Evolutionary conservation across 1,284 basidiomycete species (phyloP), one percentile per base, ranked within the genome.

Genomic region (Schizophyllum commune): DNA sequence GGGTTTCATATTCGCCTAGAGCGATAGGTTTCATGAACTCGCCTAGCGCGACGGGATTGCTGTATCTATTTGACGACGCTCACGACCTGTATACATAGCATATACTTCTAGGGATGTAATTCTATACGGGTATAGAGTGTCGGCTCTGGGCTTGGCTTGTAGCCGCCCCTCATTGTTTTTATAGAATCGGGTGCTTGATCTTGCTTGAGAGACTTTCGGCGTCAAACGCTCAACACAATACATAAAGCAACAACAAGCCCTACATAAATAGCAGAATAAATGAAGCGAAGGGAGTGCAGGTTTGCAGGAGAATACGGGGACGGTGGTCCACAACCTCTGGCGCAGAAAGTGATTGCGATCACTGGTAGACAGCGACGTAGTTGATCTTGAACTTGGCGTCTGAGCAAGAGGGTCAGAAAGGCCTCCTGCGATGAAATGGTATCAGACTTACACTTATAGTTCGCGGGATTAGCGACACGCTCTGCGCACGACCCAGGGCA

Each of bases 401-500:
- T 62, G 51, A 1, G 11, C n/a, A 52, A 21, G 21, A 22, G 34
- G 53, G 13, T 57, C 34, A 13, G 34, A 27, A 9, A 27, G 56
- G 1, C 5, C 19, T 3, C 13, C 15, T 4, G 55, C 22, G 53
- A 55, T 11, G 5, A 20, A 32, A 32, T 5, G 13, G 47, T 13
- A 13, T 11, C 1, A 3, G 11, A 57, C 53, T 47, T 21, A 61
- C 60, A 17, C 33, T 33, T 54, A 21, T 56, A 61, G n/a, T 61
- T 61, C 6, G 21, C 51, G 19, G 61, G 53, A 20, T 61, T 33
- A 0, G 57, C 57, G 6, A 61, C 58, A 27, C 52, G 33, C 6
- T 61, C 61, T 56, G 57, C 57, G 27, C 61, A 61, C 17, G 54
- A 55, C 17, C 27, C 39, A 4, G 61, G 55, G 61, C 61, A 61